Evolutionary conservation across 2,329 filamentous ascomycete species (phyloP), one percentile per base, ranked within the genome.

Genomic region (Aspergillus sp.): DNA sequence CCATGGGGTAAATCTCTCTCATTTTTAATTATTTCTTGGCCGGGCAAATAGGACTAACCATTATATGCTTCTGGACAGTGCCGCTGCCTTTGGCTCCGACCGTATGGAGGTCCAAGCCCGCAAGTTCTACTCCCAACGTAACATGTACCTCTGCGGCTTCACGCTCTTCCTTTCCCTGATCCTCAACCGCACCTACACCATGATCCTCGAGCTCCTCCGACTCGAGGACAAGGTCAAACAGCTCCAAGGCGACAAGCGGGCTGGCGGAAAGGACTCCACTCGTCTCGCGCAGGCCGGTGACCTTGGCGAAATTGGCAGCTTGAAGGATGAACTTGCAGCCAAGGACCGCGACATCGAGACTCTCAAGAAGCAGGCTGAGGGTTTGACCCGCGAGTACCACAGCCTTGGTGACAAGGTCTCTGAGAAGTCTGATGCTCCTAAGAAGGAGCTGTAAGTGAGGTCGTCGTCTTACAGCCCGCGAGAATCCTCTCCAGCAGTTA

Each of bases 61-160:
- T 32, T 29, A 26, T 28, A 33, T 7, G 32, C 29, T 12, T 5
- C 5, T 27, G 26, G 33, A 34, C 57, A 81, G 85, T 64, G 75
- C 77, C 48, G 80, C 83, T 44, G 82, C 90, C 50, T 82, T 96
- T 61, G 91, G 93, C 54, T 85, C 88, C 65, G 93, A 97, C 68
- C 91, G 93, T 55, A 89, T 94, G 80, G 93, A 98, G 74, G 91
- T 97, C 44, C 93, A 98, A 73, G 91, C 93, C 56, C 89, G 93
- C 79, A 98, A 98, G 75, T 98, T 98, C 79, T 98, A 98, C 80
- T 95, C 90, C 52, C 91, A 98, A 77, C 90, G 93, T 71, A 98
- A 98, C 82, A 98, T 98, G 93, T 98, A 98, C 75, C 89, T 98
- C 52, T 97, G 93, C 72, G 93, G 93, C 60, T 98, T 98, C 78